Conservation (phyloP, 768 basidiomycete species). For the Saitozyma sp. region DNA sequence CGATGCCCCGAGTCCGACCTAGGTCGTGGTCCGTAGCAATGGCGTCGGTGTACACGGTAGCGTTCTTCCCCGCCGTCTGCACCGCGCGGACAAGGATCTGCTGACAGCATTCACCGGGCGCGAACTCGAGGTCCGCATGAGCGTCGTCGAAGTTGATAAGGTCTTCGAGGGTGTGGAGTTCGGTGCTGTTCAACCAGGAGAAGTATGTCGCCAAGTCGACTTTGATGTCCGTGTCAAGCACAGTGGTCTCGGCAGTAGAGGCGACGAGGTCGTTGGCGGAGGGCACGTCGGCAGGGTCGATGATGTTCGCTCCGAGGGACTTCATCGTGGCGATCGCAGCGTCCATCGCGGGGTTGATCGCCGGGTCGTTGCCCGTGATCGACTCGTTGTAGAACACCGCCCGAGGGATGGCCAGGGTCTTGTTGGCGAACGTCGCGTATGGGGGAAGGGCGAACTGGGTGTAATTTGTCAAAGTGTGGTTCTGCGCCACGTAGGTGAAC, state of each 20-base stretch:
- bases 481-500: slow-evolving; percentile 6
- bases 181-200: slow-evolving; percentile 9
- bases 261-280: slow-evolving; percentile 17
- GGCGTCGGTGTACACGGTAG: slow-evolving; percentile 23
- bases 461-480: slow-evolving; percentile 17
- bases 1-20: slow-evolving; percentile 27
- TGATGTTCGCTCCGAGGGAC: slow-evolving; percentile 20
- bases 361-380: slow-evolving; percentile 13
- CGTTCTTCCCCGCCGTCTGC: slow-evolving; percentile 21
- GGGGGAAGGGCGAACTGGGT: slow-evolving; percentile 18
- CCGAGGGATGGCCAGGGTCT: slow-evolving; percentile 28
- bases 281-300: slow-evolving; percentile 22
- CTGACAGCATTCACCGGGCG: slow-evolving; percentile 43
- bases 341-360: slow-evolving; percentile 20
- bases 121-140: slow-evolving; percentile 30
- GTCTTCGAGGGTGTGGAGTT: slow-evolving; percentile 22
- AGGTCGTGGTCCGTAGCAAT: slow-evolving; percentile 21
- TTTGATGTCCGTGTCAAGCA: slow-evolving; percentile 30
- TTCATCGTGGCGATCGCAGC: slow-evolving; percentile 19
- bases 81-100: slow-evolving; percentile 27
- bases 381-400: slow-evolving; percentile 22
- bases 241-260: slow-evolving; percentile 20
- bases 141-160: slow-evolving; percentile 41
- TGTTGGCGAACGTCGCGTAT: slow-evolving; percentile 20
- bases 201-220: slow-evolving; percentile 38